Base-by-base conservation (phyloP, 1,284 basidiomycete species). In the Serendipita sp. region DNA sequence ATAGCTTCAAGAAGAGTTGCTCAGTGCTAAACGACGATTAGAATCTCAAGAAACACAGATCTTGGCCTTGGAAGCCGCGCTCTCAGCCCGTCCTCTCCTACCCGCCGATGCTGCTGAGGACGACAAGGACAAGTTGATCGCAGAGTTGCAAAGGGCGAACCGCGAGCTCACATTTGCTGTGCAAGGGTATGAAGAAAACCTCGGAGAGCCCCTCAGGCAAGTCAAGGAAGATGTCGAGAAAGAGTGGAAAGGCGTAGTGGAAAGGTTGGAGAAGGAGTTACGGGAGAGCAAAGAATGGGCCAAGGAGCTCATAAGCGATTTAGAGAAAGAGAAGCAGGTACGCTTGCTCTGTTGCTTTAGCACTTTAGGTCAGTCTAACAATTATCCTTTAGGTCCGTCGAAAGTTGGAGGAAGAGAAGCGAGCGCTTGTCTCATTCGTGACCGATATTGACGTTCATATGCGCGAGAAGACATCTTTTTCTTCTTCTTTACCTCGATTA, bases 1-100 rank as follows among this genome's bases (percentile, higher is more conserved):
- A n/a, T 65, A 90, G 84, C 77, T 94, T 0, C 90, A 92, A 74
- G 88, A 93, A 76, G 88, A 93, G 67, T 80, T 93, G 3, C 82
- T 93, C 30, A 77, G 82, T 1, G 83, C 90, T 0, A 80, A 86
- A 42, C 79, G 84, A 29, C 81, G 88, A 66, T 73, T 92, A 32
- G 85, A 91, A 61, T 82, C 85, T 1, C 89, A 92, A 69, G 79
- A 82, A 0, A 85, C 79, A 12, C 88, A 92, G 68, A 90, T 93
- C 53, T 77, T 93, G 1, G 88, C 87, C 0, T 78, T 89, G 1
- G 87, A 91, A 71, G 83, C 82, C 0, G 80, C 85, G 0, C 75
- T 91, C 3, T 75, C 82, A 1, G 77, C 84, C 3, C 80, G 84
- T 1, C 84, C 87, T 0, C 77, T 77, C 43, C 71, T 86, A 2